Conservation (phyloP, 768 basidiomycete species). For the Mycena venus region DNA sequence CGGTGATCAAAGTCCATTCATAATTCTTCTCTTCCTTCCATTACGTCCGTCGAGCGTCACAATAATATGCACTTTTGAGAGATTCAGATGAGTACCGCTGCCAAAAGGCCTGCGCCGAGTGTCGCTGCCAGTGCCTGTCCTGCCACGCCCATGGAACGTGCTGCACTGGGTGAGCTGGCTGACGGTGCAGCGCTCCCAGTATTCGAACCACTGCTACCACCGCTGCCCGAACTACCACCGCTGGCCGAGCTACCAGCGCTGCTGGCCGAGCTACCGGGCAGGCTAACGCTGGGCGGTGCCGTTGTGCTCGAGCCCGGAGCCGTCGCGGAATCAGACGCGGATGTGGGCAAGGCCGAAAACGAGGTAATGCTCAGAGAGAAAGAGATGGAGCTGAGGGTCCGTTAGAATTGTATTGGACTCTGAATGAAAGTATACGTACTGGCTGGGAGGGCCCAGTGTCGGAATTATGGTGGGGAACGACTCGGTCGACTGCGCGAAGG, state of each 20-base stretch:
- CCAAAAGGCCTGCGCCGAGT: constrained; percentile 22
- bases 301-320: neutral
- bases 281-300: neutral
- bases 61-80: neutral
- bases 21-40: neutral
- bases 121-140: constrained; percentile 1
- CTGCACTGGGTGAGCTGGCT: neutral
- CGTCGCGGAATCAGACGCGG: neutral
- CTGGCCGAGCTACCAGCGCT: neutral
- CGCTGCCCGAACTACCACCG: neutral
- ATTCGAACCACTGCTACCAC: neutral
- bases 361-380: neutral
- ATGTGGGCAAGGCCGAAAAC: neutral
- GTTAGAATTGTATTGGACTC: neutral
- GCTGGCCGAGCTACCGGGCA: neutral
- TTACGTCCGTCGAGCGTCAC: neutral
- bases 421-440: neutral
- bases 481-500: neutral
- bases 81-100: constrained; percentile 11
- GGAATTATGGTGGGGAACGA: neutral
- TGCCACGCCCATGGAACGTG: neutral
- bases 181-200: constrained; percentile 5
- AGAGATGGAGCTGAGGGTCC: neutral
- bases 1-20: neutral
- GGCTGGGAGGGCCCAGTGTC: neutral